A percentile compares a stretch with the other conserved stretches of the same genome.
Evolutionary conservation across 345 rosid genomes (phyloP).

Genomic region (Microcos paniculata): DNA sequence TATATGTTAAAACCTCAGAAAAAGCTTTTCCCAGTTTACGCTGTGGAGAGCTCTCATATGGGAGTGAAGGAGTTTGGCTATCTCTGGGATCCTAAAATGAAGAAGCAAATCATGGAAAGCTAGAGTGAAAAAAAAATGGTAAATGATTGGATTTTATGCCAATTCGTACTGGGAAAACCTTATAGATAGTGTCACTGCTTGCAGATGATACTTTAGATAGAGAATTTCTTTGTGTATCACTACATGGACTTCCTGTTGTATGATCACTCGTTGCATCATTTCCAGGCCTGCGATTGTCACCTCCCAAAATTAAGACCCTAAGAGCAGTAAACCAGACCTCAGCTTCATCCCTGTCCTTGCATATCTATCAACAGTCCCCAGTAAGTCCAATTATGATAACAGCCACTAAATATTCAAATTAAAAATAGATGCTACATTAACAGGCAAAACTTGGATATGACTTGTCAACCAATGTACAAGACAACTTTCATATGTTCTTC

Average conservation of each 20-base stretch:
- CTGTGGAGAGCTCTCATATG: conserved; percentile 32
- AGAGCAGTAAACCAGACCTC: conserved; percentile 70
- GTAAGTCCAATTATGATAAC: not conserved
- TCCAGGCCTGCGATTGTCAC: conserved; percentile 37
- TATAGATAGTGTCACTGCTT: conserved; percentile 38
- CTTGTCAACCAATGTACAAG: not conserved
- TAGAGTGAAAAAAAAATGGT: conserved; percentile 17
- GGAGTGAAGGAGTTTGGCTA: conserved; percentile 19
- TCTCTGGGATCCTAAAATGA: conserved; percentile 38
- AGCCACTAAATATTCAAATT: not conserved
- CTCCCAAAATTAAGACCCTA: conserved; percentile 43
- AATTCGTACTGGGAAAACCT: conserved; percentile 31
- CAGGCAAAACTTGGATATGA: not conserved
- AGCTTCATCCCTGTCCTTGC: conserved; percentile 79
- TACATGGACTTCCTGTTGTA: conserved; percentile 40
- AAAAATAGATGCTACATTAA: not conserved
- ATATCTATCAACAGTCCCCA: conserved; percentile 35
- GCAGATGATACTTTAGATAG: conserved; percentile 38
- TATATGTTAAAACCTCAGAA: conserved; percentile 56
- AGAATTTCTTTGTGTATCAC: conserved; percentile 40
- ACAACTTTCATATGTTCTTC: not conserved
- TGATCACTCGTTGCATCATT: conserved; percentile 45
- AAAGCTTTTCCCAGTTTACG: conserved; percentile 49
- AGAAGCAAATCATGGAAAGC: conserved; percentile 9
- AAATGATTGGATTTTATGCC: not conserved